phyloP scores from a whole-genome alignment of 352 stramenopile species.

The Pythium angustatum region DNA sequence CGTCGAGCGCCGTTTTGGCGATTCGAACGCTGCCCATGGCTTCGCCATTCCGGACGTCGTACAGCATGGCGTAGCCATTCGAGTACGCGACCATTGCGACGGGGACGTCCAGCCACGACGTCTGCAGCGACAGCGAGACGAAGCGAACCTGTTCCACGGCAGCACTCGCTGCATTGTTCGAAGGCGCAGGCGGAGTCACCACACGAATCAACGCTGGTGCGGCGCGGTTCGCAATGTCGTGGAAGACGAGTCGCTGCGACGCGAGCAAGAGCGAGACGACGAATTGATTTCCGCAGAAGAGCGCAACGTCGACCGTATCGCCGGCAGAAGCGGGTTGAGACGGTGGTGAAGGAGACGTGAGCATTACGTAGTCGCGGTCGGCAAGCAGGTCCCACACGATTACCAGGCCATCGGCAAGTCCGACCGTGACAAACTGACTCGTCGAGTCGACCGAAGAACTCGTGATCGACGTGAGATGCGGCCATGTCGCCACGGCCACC shows the following conservation, averaged over 20 bases:
- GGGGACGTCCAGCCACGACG: slow-evolving; percentile 35
- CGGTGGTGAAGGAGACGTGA: neutral
- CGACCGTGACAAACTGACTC: slow-evolving; percentile 49
- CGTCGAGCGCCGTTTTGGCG: neutral
- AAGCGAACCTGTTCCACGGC: slow-evolving; percentile 21
- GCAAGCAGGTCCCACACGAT: slow-evolving; percentile 59
- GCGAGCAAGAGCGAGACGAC: slow-evolving; percentile 41
- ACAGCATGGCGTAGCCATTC: slow-evolving; percentile 46
- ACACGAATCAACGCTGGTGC: slow-evolving; percentile 34
- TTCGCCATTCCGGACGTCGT: slow-evolving; percentile 45
- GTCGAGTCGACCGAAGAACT: slow-evolving; percentile 40
- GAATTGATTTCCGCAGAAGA: slow-evolving; percentile 14
- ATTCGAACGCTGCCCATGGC: slow-evolving; percentile 44
- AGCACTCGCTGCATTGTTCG: slow-evolving; percentile 11
- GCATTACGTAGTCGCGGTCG: slow-evolving; percentile 38
- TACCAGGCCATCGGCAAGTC: slow-evolving; percentile 45
- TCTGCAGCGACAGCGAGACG: slow-evolving; percentile 20
- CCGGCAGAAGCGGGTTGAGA: neutral
- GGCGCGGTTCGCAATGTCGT: slow-evolving; percentile 36
- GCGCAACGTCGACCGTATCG: neutral
- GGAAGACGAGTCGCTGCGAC: slow-evolving; percentile 47
- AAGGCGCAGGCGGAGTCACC: slow-evolving; percentile 27
- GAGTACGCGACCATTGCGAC: slow-evolving; percentile 47
- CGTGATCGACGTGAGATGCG: slow-evolving; percentile 43
- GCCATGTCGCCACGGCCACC: slow-evolving; percentile 42